Evolutionary conservation across 1,284 basidiomycete genomes (phyloP), one percentile per base, ranked within the genome.

Genomic region (Meira nashicola): DNA sequence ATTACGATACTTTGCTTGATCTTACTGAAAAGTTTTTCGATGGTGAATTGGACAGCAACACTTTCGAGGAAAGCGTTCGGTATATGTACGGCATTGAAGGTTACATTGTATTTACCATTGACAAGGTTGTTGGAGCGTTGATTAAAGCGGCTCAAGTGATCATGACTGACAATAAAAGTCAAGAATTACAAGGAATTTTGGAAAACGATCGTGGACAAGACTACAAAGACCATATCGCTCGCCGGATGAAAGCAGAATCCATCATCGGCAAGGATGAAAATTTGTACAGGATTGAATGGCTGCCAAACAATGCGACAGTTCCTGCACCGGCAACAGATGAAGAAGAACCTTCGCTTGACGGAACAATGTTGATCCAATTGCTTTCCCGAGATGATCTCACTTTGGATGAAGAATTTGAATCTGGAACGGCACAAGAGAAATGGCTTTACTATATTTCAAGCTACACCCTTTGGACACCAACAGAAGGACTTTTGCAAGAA

Each of bases 81-180:
- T 91, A 90, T 85, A 93, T 98, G 84, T 97, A 94, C 82, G 90
- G 92, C 38, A 93, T 87, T 66, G 89, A 92, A 83, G 92, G 92
- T 70, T 94, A 90, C 78, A 87, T 88, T 73, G 85, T 90, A 73
- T 95, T 94, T 77, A 95, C 92, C 0, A 81, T 95, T n/a, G 92
- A 96, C 81, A 92, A 94, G 78, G 83, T 94, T 52, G 85, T 94
- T 56, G 88, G 88, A 2, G 71, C 70, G 19, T 58, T 78, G 41
- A 64, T 76, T 65, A 78, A 78, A 62, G 63, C 67, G 43, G 73
- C 88, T 1, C 91, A 95, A 79, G 82, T 84, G 37, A 83, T 92
- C 55, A 82, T 93, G 38, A 81, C 84, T 2, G 94, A 97, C 72
- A 77, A 83, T 28, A 89, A 88, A 77, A 90, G 87, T 71, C 89